Conservation (phyloP, 306 rosid genomes). For the Cucurbita pepo region DNA sequence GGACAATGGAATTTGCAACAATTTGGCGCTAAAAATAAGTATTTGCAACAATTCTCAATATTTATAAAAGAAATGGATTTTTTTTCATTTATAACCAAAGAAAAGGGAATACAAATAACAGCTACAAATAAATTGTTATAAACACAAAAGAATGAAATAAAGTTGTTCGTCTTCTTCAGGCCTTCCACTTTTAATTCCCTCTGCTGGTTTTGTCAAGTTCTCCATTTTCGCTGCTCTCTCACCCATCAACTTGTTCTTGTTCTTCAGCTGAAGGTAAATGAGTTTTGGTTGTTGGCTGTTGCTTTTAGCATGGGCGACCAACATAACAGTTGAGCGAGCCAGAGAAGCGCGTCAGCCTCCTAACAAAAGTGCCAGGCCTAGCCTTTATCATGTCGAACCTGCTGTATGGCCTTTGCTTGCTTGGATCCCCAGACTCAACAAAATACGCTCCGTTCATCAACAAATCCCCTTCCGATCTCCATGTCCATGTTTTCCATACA, state of each 20-base stretch:
- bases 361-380: conserved; percentile 25
- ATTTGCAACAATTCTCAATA: too few relatives aligned
- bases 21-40: neutral
- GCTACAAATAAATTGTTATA: neutral
- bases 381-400: conserved; percentile 22
- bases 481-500: conserved; percentile 38
- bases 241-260: neutral
- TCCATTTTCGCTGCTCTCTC: neutral
- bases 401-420: neutral
- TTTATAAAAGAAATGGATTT: neutral
- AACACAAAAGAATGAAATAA: too few relatives aligned
- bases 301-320: conserved; percentile 13
- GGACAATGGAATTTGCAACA: neutral
- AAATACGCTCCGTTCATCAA: conserved; percentile 45
- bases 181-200: neutral
- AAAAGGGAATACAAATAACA: neutral
- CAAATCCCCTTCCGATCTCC: conserved; percentile 42
- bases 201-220: neutral
- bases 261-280: neutral
- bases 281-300: neutral
- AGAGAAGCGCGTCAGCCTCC: conserved; percentile 23
- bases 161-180: neutral
- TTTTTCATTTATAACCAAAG: neutral
- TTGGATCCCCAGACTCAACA: conserved; percentile 18
- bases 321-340: conserved; percentile 26